Evolutionary conservation across 192 early-diverging fungal species (phyloP).

Genomic region (Dispira parvispora): DNA sequence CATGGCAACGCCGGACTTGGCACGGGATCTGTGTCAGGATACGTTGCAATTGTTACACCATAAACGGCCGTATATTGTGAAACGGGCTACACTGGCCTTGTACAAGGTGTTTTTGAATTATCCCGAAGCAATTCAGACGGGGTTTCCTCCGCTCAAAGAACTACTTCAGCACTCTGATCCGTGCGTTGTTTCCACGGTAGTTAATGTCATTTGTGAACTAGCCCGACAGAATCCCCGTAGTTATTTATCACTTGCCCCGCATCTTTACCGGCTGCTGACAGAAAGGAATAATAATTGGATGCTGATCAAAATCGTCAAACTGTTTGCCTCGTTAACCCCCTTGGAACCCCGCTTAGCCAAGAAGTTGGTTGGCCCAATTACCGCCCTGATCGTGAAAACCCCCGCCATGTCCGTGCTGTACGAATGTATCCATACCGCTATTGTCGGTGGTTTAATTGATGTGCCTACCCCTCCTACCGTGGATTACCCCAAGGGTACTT

Average conservation of each 20-base stretch:
- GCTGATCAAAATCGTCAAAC: conserved; percentile 98
- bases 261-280: conserved; percentile 79
- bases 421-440: conserved; percentile 90
- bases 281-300: conserved; percentile 96
- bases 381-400: conserved; percentile 71
- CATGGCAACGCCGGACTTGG: conserved; percentile 83
- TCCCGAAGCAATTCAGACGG: conserved; percentile 67
- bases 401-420: conserved; percentile 93
- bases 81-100: conserved; percentile 72
- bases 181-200: conserved; percentile 79
- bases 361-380: conserved; percentile 71
- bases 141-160: conserved; percentile 74
- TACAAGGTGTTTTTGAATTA: conserved; percentile 83
- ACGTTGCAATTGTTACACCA: conserved; percentile 76
- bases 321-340: conserved; percentile 84
- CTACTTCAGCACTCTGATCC: conserved; percentile 82
- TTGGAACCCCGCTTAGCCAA: conserved; percentile 85
- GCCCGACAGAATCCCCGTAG: conserved; percentile 81
- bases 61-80: conserved; percentile 84
- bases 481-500: conserved; percentile 13
- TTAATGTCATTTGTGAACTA: conserved; percentile 94
- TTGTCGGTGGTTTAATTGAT: conserved; percentile 74
- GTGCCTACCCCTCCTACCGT: conserved; percentile 30
- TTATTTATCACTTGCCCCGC: conserved; percentile 87
- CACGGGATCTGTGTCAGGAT: conserved; percentile 73